Base-by-base conservation (phyloP, 1,284 basidiomycete genomes). In the Ceraceosorus guamensis region DNA sequence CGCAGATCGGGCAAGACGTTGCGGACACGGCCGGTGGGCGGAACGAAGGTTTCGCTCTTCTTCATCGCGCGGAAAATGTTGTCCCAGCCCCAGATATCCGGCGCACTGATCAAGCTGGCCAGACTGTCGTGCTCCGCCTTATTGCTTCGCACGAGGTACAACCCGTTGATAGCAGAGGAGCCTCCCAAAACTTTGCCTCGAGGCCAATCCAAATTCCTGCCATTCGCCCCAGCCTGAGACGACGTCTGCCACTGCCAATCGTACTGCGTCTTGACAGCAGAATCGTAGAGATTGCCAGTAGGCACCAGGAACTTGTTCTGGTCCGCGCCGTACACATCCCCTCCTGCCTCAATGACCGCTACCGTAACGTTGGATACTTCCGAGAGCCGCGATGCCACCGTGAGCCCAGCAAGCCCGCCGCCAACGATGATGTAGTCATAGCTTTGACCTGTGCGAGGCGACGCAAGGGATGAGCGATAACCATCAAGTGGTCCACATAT, bases 381-480 rank as follows among this genome's bases (percentile, higher is more conserved):
- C 0, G 68, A 65, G 14, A 74, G 61, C 0, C 71, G 63, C 5
- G 60, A 59, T 8, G 71, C 71, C 5, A 74, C 64, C 2, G 61
- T 60, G 7, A 74, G 57, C 24, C 71, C 71, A 3, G 70, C 68
- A 31, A 91, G 90, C 2, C 93, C 93, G 33, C 69, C 71, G 11
- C 71, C 71, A 34, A 72, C 60, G 24, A 73, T 55, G 50, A 73
- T 49, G 37, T 71, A 73, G 63, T 72, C 85, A 52, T 62, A 71
- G 2, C 58, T 60, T 43, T 57, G 35, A 13, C 53, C 59, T 7
- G 56, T 44, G 43, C 10, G 16, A 10, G 39, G 10, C 39, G 39
- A 43, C 10, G 10, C 39, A 43, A n/a, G n/a, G n/a, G n/a, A n/a
- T n/a, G n/a, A n/a, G n/a, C n/a, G n/a, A n/a, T n/a, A n/a, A n/a